Base-by-base conservation (phyloP, 2,329 filamentous ascomycete species). In the Emergomyces africanus region DNA sequence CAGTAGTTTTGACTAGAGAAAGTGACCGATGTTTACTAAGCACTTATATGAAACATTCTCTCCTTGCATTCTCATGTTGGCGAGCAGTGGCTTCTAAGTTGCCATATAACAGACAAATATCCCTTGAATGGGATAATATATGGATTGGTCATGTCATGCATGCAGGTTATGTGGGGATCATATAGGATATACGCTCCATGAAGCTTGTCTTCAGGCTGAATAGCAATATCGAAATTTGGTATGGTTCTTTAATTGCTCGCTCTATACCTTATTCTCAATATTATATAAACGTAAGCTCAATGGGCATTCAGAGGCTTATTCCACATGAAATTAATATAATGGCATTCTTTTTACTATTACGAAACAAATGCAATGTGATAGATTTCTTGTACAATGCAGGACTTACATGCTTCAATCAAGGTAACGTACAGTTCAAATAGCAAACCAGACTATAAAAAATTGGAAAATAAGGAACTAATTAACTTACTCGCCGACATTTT, bases 381-480 rank as follows among this genome's bases (percentile, higher is more conserved):
- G 23, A 20, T 15, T 28, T 25, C 44, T 42, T n/a, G 18, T 42
- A 48, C 44, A 48, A 10, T 28, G 42, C 5, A 48, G 44, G 12
- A 48, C 10, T 14, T 37, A 37, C 44, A 46, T 46, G 44, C 20
- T 46, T 12, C 20, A 46, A 25, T 46, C 20, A 25, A 48, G 12
- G 44, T 48, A 23, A 4, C n/a, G 41, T 42, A 46, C 23, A 50
- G 42, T 23, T 23, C 23, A 50, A 30, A 18, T n/a, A 8, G 3
- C 23, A 50, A 50, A 50, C 18, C 14, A 14, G n/a, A 33, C 3
- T 9, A 14, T 33, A 33, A 35, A n/a, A 51, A 28, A 51, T 18
- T n/a, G 12, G 25, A 30, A 30, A 62, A 65, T 61, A 64, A 53
- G 57, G 53, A 60, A 55, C 60, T 35, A 5, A 35, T 57, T 55